Percentiles rank a stretch among this genome's conserved stretches.
phyloP scores from a whole-genome alignment of 2,329 filamentous ascomycete species.

The Dactylella cylindrospora region DNA sequence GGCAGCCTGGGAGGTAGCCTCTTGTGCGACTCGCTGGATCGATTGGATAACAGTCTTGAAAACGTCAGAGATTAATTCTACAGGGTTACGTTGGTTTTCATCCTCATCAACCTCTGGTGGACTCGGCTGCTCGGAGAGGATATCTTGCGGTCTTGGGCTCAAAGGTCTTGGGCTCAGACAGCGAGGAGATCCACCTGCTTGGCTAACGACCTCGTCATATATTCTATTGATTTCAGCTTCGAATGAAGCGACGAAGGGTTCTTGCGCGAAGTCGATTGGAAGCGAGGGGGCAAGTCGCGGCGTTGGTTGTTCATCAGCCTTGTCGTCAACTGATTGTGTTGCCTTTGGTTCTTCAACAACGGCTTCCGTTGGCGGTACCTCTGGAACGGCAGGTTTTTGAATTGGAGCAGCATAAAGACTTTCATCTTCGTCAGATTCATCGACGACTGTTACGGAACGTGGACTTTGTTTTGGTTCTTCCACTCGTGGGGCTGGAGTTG shows the following conservation, averaged over 20 bases:
- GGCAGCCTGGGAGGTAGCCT: slow-evolving; percentile 33
- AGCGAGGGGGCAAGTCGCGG: slow-evolving; percentile 11
- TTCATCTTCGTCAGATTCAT: slow-evolving; percentile 19
- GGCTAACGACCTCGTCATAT: slow-evolving; percentile 37
- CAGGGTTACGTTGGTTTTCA: slow-evolving; percentile 26
- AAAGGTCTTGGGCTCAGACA: slow-evolving; percentile 20
- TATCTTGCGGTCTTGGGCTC: slow-evolving; percentile 12
- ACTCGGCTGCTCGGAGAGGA: background rate
- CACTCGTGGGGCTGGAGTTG: background rate
- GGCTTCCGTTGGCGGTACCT: slow-evolving; percentile 18
- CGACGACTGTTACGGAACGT: slow-evolving; percentile 4
- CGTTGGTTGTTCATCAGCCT: too few species aligned
- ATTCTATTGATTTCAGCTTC: slow-evolving; percentile 42
- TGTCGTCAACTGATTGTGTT: too few species aligned
- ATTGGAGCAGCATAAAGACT: slow-evolving; percentile 28
- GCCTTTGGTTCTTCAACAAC: slow-evolving; percentile 7
- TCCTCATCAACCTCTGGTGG: slow-evolving; percentile 9
- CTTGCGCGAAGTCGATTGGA: slow-evolving; percentile 23
- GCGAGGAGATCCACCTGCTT: slow-evolving; percentile 33
- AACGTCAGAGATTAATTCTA: slow-evolving; percentile 37
- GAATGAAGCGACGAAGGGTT: slow-evolving; percentile 39
- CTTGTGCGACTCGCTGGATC: slow-evolving; percentile 36
- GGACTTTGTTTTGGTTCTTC: too few species aligned
- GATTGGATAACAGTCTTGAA: slow-evolving; percentile 31
- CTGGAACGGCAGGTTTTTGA: slow-evolving; percentile 1